These are phyloP conservation scores for Wickerhamiella alocasiicola DNA, from an alignment of 805 yeast species.

Conservation along the genomic window DNA sequence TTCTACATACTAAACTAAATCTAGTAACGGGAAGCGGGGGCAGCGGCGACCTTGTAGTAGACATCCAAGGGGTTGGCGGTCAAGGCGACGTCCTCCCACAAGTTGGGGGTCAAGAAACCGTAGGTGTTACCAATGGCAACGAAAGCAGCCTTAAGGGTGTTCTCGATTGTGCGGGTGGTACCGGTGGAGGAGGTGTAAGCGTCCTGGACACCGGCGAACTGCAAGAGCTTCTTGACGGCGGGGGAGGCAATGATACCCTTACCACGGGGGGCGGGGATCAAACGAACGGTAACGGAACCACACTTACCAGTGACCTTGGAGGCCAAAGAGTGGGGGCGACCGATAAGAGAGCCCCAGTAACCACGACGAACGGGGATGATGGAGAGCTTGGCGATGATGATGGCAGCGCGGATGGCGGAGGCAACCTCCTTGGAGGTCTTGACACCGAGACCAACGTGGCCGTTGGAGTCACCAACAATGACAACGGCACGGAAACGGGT, in stretches of 20 bases:
- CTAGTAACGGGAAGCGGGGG: constrained; percentile 23
- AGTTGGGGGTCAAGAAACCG: constrained; percentile 99
- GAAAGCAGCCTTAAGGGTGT: constrained; percentile 99
- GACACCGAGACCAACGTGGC: constrained; percentile 99
- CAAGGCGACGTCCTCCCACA: constrained; percentile 82
- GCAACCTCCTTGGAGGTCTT: constrained; percentile 99
- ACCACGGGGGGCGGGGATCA: constrained; percentile 99
- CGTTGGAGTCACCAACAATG: constrained; percentile 98
- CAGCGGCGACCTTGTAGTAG: constrained; percentile 36
- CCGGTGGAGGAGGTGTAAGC: constrained; percentile 98
- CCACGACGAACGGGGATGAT: constrained; percentile 99
- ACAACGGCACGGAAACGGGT: constrained; percentile 99
- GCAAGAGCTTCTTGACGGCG: constrained; percentile 96
- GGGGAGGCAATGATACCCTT: constrained; percentile 99
- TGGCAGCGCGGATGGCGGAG: constrained; percentile 99
- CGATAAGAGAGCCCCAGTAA: constrained; percentile 99
- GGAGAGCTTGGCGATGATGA: constrained; percentile 96
- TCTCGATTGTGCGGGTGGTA: constrained; percentile 98
- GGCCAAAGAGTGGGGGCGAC: constrained; percentile 98
- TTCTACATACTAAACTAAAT: background rate
- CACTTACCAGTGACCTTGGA: constrained; percentile 99
- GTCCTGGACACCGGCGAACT: constrained; percentile 99
- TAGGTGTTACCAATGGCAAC: constrained; percentile 99
- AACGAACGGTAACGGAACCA: constrained; percentile 97
- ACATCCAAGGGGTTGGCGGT: constrained; percentile 89